Evolutionary conservation across 345 rosid species (phyloP).

Genomic region (Cardiospermum halicacabum): DNA sequence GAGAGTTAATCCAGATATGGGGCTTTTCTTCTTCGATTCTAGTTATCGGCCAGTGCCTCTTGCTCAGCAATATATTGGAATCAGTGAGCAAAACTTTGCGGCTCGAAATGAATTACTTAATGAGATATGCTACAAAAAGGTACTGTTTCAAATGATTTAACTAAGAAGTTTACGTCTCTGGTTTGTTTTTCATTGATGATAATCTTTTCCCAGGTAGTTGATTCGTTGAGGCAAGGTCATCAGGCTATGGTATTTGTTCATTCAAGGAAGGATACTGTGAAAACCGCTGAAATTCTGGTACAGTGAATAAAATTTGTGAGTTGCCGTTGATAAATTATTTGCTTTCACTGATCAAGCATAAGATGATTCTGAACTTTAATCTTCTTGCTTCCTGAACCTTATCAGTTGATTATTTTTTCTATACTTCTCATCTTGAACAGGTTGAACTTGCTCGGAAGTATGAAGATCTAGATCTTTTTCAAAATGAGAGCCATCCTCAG

Average conservation of each 20-base stretch:
- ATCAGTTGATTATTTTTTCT: neutral
- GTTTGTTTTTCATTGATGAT: constrained; percentile 18
- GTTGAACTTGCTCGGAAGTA: constrained; percentile 70
- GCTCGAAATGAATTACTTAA: constrained; percentile 77
- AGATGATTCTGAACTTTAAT: neutral
- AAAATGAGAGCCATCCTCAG: constrained; percentile 69
- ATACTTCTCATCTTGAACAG: constrained; percentile 34
- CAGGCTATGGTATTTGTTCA: constrained; percentile 98
- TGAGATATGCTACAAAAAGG: constrained; percentile 97
- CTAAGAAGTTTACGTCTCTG: constrained; percentile 11
- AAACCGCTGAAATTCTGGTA: constrained; percentile 95
- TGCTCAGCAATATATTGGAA: constrained; percentile 96
- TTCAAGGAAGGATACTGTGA: constrained; percentile 93
- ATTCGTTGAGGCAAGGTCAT: constrained; percentile 86
- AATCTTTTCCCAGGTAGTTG: constrained; percentile 56
- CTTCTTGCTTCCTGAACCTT: neutral
- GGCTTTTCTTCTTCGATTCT: constrained; percentile 94
- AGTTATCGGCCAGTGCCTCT: constrained; percentile 99
- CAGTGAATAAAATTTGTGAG: constrained; percentile 5
- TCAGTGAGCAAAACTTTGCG: constrained; percentile 82
- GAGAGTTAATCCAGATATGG: constrained; percentile 84
- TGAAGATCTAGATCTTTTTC: constrained; percentile 62
- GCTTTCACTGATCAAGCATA: neutral
- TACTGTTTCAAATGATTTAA: constrained; percentile 20
- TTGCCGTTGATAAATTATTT: neutral